Base-by-base conservation (phyloP, 805 yeast genomes). In the Yarrowia phangngaensis region DNA sequence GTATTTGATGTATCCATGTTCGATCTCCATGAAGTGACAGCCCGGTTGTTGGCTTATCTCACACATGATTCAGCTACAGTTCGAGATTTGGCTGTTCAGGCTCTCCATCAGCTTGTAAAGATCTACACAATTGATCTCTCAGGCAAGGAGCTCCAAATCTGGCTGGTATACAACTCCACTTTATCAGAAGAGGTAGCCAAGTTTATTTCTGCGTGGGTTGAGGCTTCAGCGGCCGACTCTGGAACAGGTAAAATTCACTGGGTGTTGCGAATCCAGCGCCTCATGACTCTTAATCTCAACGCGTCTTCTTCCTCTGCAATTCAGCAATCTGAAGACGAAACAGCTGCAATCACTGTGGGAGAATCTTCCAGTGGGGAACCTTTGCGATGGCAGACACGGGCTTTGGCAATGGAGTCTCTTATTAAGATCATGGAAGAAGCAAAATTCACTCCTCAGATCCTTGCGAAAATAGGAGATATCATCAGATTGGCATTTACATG, bases 401-500 rank as follows among this genome's bases (percentile, higher is more conserved):
- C 60, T 7, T 60, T 66, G 23, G 72, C 75, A 1, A 51, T 70
- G 16, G 59, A 56, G 6, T 26, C 32, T n/a, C 32, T 45, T 8
- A 22, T 55, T 12, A 31, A 33, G 20, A 55, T 73, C 13, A 53
- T 73, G 11, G 45, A 38, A 9, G 45, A 38, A 0, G 53, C 59
- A 6, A 54, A 55, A 26, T 45, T 68, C 22, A 52, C 68, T 8
- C 34, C 41, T 30, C 34, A 47, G 3, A 54, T 50, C 8, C 58
- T 64, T 2, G 53, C 56, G 1, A 55, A 53, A 15, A 59, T 67
- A 3, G 69, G 73, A 15, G 94, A 84, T 15, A 64, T 90, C 29
- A 80, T 89, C 20, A 80, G 83, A 53, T 69, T 87, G 4, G 80
- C 95, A 1, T 89, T 86, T 58, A 72, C 82, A 8, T 87, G 95